These are phyloP conservation scores for Phytophthora tentaculata DNA, from an alignment of 352 stramenopile genomes.

Conservation along the genomic window DNA sequence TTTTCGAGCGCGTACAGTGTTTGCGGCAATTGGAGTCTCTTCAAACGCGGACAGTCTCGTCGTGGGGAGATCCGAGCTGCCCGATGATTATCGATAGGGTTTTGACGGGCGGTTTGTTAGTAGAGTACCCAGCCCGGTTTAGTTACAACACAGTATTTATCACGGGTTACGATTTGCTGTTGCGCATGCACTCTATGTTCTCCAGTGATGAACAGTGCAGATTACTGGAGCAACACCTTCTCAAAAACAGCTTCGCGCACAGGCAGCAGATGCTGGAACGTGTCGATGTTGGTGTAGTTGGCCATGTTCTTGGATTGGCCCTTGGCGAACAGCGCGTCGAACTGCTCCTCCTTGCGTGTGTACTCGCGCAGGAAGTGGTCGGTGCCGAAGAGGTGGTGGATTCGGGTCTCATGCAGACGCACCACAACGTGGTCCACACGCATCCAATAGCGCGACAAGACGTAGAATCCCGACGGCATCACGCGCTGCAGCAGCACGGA, in stretches of 20 bases:
- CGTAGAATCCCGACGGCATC: slow-evolving; percentile 86
- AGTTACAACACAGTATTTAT: slow-evolving; percentile 34
- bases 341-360: slow-evolving; percentile 78
- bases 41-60: slow-evolving; percentile 44
- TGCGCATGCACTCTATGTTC: slow-evolving; percentile 18
- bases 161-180: slow-evolving; percentile 27
- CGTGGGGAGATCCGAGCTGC: slow-evolving; percentile 32
- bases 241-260: slow-evolving; percentile 64
- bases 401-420: slow-evolving; percentile 80
- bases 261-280: slow-evolving; percentile 76
- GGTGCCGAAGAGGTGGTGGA: slow-evolving; percentile 81
- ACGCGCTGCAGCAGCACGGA: slow-evolving; percentile 54
- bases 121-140: neutral
- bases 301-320: slow-evolving; percentile 78
- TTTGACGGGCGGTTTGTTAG: slow-evolving; percentile 1
- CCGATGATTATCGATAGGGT: slow-evolving; percentile 39
- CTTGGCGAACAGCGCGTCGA: slow-evolving; percentile 69
- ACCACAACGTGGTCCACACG: slow-evolving; percentile 83
- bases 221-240: slow-evolving; percentile 65
- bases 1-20: slow-evolving; percentile 32
- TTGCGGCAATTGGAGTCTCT: slow-evolving; percentile 43
- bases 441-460: slow-evolving; percentile 85
- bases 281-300: slow-evolving; percentile 87
- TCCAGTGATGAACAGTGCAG: neutral
- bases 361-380: slow-evolving; percentile 83